Percentiles rank a stretch among this genome's conserved stretches.
These are phyloP conservation scores for Acorus calamus DNA, from an alignment of 106 monocot genomes.

Conservation along the genomic window DNA sequence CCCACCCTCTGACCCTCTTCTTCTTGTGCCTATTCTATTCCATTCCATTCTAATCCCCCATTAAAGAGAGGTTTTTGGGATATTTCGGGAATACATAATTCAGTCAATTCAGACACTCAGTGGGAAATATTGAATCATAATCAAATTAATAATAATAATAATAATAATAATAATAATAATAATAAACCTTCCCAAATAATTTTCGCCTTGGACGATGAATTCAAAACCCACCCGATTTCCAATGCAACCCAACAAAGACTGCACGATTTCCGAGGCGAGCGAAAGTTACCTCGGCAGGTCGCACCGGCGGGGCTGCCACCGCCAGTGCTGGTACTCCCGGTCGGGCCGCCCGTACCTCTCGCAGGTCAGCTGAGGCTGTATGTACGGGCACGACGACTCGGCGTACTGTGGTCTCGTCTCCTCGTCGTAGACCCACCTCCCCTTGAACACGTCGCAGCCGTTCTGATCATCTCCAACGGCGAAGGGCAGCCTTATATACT, in stretches of 20 bases:
- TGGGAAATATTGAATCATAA: too few species aligned
- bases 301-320: conserved; percentile 49
- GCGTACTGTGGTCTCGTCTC: conserved; percentile 28
- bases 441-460: conserved; percentile 28
- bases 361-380: conserved; percentile 43
- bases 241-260: background rate
- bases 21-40: too few species aligned
- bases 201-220: background rate
- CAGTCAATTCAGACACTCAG: too few species aligned
- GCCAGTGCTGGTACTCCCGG: conserved; percentile 32
- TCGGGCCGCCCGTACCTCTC: conserved; percentile 56
- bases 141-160: too few species aligned
- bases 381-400: conserved; percentile 25
- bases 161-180: too few species aligned
- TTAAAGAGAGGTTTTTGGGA: too few species aligned
- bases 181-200: too few species aligned
- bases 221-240: background rate
- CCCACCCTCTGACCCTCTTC: too few species aligned
- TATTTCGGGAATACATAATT: too few species aligned
- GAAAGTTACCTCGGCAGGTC: conserved; percentile 31
- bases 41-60: too few species aligned
- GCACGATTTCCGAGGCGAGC: background rate
- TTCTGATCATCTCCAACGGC: background rate
- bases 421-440: conserved; percentile 49
- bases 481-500: background rate